phyloP scores from a whole-genome alignment of 2,329 filamentous ascomycete species.

The Blastomyces gilchristii region DNA sequence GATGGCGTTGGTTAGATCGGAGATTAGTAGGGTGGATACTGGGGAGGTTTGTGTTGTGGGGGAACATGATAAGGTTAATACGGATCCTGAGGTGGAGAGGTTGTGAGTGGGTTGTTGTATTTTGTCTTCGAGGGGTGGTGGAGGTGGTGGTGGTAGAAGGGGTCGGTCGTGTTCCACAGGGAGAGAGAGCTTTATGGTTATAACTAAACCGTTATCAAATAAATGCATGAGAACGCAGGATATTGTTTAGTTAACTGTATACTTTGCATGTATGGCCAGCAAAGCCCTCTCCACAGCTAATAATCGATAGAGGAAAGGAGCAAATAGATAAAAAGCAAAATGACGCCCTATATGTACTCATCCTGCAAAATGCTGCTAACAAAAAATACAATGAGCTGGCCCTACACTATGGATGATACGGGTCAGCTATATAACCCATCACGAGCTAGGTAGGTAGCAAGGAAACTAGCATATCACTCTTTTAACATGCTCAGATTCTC shows the following conservation, averaged over 20 bases:
- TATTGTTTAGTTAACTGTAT: background rate
- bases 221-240: background rate
- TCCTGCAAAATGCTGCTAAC: background rate
- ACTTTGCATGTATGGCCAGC: background rate
- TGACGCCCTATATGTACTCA: background rate
- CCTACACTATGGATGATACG: background rate
- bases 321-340: background rate
- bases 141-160: no score
- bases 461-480: background rate
- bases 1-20: slow-evolving; percentile 44
- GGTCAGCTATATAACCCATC: background rate
- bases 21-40: slow-evolving; percentile 45
- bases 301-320: background rate
- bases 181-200: background rate
- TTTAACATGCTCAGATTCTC: background rate
- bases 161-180: no score
- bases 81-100: slow-evolving; percentile 37
- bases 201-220: background rate
- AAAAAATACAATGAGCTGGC: background rate
- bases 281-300: background rate
- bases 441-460: background rate
- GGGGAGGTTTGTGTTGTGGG: slow-evolving; percentile 47
- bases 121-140: background rate
- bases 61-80: slow-evolving; percentile 57
- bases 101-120: slow-evolving; percentile 2